Base-by-base conservation (phyloP, 495 filamentous ascomycete species). In the Penicillium cosmopolitanum region DNA sequence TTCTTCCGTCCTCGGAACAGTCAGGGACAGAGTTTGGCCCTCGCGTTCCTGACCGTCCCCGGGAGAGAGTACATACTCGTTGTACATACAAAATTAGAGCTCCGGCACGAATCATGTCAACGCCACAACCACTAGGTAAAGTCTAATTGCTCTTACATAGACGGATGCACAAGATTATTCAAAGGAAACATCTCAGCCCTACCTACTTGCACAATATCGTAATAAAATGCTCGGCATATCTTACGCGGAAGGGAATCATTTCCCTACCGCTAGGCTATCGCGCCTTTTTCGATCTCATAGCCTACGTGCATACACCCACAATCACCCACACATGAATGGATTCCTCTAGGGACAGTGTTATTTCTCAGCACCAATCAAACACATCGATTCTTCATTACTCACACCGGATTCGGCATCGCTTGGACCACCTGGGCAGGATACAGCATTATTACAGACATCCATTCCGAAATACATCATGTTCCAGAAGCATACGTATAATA, bases 21-120 rank as follows among this genome's bases (percentile, higher is more conserved):
- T 44, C 42, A 44, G 42, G 42, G 16, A 19, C 42, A 16, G 42
- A 44, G 16, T 44, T 18, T 19, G 15, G 42, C 5, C 42, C 13
- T 44, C n/a, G 15, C 36, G 36, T 31, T 1, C 28, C 28, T 31
- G 28, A 9, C 28, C 28, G 28, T 31, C 8, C 28, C 28, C 28
- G 8, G 8, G 28, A 31, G 8, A 31, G 28, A 31, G 4, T 8
- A 31, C 28, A 31, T 31, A 23, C 23, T 23, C 23, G 23, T 23
- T 4, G 23, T 23, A 23, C 23, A 19, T 23, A 23, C 23, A 19
- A 6, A 9, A 21, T 46, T 46, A 46, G 43, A n/a, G 43, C n/a
- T 48, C 21, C 46, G 46, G 46, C 46, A 48, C 46, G 21, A 48
- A 48, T 48, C 46, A 12, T 48, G 46, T 28, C 19, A n/a, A 28